Base-by-base conservation (phyloP, 495 filamentous ascomycete genomes). In the Acidiella bohemica region DNA sequence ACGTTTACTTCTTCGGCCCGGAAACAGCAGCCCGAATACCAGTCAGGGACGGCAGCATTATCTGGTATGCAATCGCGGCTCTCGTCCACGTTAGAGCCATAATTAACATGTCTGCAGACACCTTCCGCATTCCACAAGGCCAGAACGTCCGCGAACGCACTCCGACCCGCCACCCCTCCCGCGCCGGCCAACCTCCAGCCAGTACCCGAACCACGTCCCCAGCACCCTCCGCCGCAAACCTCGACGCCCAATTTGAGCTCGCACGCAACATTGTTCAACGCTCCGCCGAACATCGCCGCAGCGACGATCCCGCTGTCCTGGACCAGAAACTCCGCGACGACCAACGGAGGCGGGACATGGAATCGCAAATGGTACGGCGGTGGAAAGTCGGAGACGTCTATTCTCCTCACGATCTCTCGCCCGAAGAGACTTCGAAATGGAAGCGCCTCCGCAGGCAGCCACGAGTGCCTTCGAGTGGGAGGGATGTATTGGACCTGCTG, bases 341-440 rank as follows among this genome's bases (percentile, higher is more conserved):
- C 34, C 42, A 7, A 8, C 48, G 49, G n/a, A n/a, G n/a, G 7
- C 11, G 31, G 10, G 50, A 53, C 7, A 23, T 53, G 7, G 50
- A 53, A 30, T 21, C 12, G 20, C 53, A 55, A 27, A 22, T 41
- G 16, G 12, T 27, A 5, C 56, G 84, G 36, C 66, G 70, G 13
- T 95, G 76, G 73, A 63, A 60, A 49, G 47, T 60, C 8, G 90
- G 90, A 54, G 86, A 94, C 58, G 67, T 92, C 32, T 95, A 95
- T 59, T 71, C 86, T 28, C 92, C 92, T 28, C 81, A 85, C 57
- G 90, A 97, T 66, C 61, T 97, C 38, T 77, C 71, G 41, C 63
- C 73, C 6, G 57, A 63, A 39, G 84, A 93, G 68, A 77, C 78
- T 73, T 27, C 32, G 20, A 64, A 64, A 39, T 60, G 56, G 56